Base-by-base conservation (phyloP, 495 filamentous ascomycete species). In the Annulohypoxylon nitens region DNA sequence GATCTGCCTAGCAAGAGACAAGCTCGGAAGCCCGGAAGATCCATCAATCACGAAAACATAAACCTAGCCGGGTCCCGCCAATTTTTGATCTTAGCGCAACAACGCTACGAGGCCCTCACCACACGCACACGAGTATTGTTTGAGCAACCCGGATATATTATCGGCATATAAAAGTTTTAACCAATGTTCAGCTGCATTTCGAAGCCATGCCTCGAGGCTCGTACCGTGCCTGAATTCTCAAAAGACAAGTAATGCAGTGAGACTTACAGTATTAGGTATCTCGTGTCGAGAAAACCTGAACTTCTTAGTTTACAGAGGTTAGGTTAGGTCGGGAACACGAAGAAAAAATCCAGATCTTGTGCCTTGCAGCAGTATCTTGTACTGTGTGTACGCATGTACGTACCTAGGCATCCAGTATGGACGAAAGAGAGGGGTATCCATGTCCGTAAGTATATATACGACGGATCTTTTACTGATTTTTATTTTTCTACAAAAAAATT, bases 1-100 rank as follows among this genome's bases (percentile, higher is more conserved):
- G 12, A 33, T 9, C 23, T 33, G 11, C 11, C 25, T 54, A n/a
- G 25, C 5, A 30, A 34, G 30, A 36, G 58, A 18, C 8, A 60
- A 41, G 64, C 20, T 66, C 69, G 69, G 69, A 75, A 66, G 61
- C 41, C 57, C 73, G 73, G 73, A 69, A 63, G 64, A 66, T 50
- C 73, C 57, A 61, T 75, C 54, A 57, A 66, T 61, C 23, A 62
- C 41, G 50, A 57, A 57, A 66, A 64, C 23, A 62, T 41, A 48
- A 57, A 66, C 69, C 48, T 64, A 62, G 69, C 54, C 53, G 60
- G 54, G 53, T 48, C 58, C 51, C 60, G 54, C 41, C 26, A 61
- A 59, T 30, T 30, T 72, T 59, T 62, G 53, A 55, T 64, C 33
- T 55, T 69, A 60, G 69, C 48, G 63, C 30, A 39, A 25, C 60